A percentile compares a stretch with the other conserved stretches of the same genome.
Conservation (phyloP, 345 rosid genomes). For the Toxicodendron radicans region DNA sequence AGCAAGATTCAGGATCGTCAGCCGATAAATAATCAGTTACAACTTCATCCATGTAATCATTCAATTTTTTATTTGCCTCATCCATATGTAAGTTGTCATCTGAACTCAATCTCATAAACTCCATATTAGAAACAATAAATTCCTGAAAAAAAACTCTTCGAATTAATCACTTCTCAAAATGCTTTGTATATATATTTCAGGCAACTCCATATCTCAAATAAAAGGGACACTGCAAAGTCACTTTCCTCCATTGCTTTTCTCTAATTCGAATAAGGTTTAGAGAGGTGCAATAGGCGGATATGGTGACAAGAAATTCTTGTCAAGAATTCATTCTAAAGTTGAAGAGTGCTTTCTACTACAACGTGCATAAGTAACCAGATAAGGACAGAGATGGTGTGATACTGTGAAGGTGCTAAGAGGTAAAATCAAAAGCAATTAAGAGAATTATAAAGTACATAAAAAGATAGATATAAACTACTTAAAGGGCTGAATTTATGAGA, state of each 20-base stretch:
- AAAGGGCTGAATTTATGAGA: background rate
- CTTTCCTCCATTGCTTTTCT: background rate
- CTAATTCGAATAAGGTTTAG: background rate
- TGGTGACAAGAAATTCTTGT: background rate
- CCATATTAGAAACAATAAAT: slow-evolving; percentile 32
- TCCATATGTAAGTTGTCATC: slow-evolving; percentile 30
- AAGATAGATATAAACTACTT: background rate
- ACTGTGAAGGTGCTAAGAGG: background rate
- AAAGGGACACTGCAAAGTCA: background rate
- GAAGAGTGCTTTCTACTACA: background rate
- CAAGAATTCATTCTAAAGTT: background rate
- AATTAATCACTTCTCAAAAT: slow-evolving; percentile 8
- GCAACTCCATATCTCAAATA: background rate
- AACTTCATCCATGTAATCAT: slow-evolving; percentile 48
- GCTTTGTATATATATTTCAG: background rate
- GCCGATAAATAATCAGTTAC: slow-evolving; percentile 52
- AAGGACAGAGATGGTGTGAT: too few relatives aligned
- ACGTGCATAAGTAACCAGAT: background rate
- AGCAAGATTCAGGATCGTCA: slow-evolving; percentile 56
- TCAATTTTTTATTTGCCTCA: slow-evolving; percentile 37
- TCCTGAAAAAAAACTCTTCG: slow-evolving; percentile 36
- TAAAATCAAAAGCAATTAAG: background rate
- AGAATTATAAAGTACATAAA: background rate
- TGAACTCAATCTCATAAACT: slow-evolving; percentile 20
- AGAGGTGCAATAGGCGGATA: background rate